Conservation (phyloP, 768 basidiomycete genomes). For the Cyclocybe cylindracea region DNA sequence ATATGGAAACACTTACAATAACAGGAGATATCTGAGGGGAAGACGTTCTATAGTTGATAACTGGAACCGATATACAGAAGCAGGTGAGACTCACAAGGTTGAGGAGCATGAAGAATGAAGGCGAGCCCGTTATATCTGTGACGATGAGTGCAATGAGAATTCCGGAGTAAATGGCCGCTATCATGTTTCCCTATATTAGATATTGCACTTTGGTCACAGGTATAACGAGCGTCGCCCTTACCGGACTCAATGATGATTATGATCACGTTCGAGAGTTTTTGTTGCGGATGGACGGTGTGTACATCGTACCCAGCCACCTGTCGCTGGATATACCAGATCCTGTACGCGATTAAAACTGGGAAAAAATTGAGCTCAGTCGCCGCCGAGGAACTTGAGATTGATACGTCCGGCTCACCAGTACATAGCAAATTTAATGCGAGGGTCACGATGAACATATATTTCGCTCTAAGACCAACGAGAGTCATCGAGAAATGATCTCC, state of each 20-base stretch:
- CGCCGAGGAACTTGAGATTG: not conserved
- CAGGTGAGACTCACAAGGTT: not conserved
- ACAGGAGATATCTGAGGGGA: too few species aligned
- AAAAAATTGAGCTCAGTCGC: not conserved
- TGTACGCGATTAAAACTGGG: slow-evolving; percentile 1
- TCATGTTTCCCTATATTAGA: not conserved
- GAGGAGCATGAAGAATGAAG: not conserved
- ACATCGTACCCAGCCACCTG: not conserved
- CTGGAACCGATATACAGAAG: too few species aligned
- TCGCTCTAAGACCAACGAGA: not conserved
- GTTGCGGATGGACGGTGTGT: not conserved
- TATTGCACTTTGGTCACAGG: not conserved
- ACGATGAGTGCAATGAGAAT: not conserved
- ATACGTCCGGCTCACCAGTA: not conserved
- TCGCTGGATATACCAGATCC: not conserved
- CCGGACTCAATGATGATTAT: slow-evolving; percentile 1
- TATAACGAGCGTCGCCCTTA: not conserved
- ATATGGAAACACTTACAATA: too few species aligned
- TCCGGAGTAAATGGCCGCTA: slow-evolving; percentile 1
- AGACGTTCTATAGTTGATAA: too few species aligned
- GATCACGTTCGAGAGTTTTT: not conserved
- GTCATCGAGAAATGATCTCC: not conserved
- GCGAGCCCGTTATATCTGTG: not conserved
- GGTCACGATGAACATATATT: slow-evolving; percentile 1
- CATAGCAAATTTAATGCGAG: not conserved